These are phyloP conservation scores for Phialocephala sp. DNA, from an alignment of 2,329 filamentous ascomycete genomes.

Conservation along the genomic window DNA sequence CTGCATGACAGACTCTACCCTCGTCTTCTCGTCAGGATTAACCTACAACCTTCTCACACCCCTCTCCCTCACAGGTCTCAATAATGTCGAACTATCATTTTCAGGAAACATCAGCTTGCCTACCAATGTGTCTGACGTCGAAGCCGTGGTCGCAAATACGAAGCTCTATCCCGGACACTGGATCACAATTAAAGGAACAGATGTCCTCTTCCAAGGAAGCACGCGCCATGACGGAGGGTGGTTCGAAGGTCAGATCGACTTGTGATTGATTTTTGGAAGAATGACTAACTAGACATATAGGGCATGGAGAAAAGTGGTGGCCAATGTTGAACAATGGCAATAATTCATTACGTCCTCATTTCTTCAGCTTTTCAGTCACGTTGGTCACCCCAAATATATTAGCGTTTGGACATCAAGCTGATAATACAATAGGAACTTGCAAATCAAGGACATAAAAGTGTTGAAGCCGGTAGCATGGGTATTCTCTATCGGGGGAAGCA, in stretches of 20 bases:
- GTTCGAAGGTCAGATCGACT: neutral
- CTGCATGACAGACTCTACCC: neutral
- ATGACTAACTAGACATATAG: neutral
- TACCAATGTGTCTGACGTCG: neutral
- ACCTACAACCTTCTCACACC: conserved; percentile 2
- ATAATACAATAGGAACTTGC: neutral
- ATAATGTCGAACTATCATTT: neutral
- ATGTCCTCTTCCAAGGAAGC: neutral
- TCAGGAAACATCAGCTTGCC: neutral
- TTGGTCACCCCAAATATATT: neutral
- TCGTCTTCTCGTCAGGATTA: neutral
- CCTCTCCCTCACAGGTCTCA: neutral
- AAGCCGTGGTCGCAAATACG: neutral
- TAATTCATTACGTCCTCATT: neutral
- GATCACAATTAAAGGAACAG: neutral
- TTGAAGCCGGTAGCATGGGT: conserved; percentile 5
- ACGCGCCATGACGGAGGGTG: neutral
- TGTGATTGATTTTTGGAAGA: neutral
- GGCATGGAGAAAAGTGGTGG: conserved; percentile 3
- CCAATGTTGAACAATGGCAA: neutral
- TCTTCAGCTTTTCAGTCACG: conserved; percentile 9
- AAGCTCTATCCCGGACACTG: neutral
- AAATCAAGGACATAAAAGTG: neutral
- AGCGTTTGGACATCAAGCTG: neutral
- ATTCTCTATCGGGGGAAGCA: neutral